phyloP scores from a whole-genome alignment of 2,329 filamentous ascomycete genomes.

The Cordyceps fumosorosea region DNA sequence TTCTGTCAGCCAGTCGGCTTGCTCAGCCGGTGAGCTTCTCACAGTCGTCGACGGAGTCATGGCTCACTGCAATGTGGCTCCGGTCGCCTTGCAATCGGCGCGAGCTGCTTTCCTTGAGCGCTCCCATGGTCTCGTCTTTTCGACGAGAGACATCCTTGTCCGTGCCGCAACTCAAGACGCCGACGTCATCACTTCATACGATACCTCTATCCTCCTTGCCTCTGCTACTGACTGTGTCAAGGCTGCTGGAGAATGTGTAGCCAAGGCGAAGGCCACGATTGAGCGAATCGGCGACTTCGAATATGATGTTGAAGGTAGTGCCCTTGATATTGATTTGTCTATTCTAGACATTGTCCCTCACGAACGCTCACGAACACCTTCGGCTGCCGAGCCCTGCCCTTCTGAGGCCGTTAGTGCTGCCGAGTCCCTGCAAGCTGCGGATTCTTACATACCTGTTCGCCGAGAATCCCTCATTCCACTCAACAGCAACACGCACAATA shows the following conservation, averaged over 20 bases:
- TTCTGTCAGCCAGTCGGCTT: constrained; percentile 76
- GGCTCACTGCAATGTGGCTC: constrained; percentile 64
- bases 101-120: constrained; percentile 72
- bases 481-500: constrained; percentile 62
- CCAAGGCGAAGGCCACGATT: constrained; percentile 76
- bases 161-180: constrained; percentile 63
- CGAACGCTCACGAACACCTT: constrained; percentile 27
- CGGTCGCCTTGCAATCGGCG: constrained; percentile 59
- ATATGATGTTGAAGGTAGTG: constrained; percentile 59
- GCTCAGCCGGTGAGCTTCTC: constrained; percentile 73
- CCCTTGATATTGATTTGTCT: constrained; percentile 49
- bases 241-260: constrained; percentile 84
- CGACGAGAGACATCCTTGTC: constrained; percentile 72
- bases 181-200: constrained; percentile 72
- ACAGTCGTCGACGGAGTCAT: constrained; percentile 76
- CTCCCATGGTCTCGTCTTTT: constrained; percentile 72
- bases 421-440: constrained; percentile 32
- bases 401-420: constrained; percentile 33
- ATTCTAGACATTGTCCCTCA: constrained; percentile 39
- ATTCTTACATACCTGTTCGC: constrained; percentile 29
- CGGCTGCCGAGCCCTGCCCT: constrained; percentile 22
- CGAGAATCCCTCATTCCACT: constrained; percentile 36
- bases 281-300: constrained; percentile 90
- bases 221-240: constrained; percentile 85
- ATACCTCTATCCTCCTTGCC: constrained; percentile 66